These are phyloP conservation scores for Acorus gramineus DNA, from an alignment of 106 monocot species.

Conservation along the genomic window DNA sequence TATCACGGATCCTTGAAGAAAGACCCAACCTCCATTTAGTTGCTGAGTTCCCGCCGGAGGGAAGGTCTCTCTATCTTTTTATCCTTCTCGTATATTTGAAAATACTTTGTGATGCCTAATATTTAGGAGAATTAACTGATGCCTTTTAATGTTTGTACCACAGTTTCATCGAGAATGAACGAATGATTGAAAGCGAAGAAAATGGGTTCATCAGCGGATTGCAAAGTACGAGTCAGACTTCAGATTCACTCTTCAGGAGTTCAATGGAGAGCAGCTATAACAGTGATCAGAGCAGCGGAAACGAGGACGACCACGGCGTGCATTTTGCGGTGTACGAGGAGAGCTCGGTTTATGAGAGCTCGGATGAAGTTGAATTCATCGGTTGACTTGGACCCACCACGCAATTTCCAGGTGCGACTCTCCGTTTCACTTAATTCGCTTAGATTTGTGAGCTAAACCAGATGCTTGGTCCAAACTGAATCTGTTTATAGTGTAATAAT, in stretches of 20 bases:
- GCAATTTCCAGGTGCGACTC: no score
- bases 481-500: no score
- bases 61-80: slow-evolving; percentile 19
- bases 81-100: not conserved
- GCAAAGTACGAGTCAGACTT: slow-evolving; percentile 5
- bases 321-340: slow-evolving; percentile 16
- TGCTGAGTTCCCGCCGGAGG: slow-evolving; percentile 33
- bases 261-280: slow-evolving; percentile 24
- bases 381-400: no score
- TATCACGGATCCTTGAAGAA: slow-evolving; percentile 28
- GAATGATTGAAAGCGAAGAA: slow-evolving; percentile 17
- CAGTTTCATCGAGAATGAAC: slow-evolving; percentile 26
- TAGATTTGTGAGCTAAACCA: no score
- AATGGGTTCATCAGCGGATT: slow-evolving; percentile 18
- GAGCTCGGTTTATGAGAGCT: slow-evolving; percentile 1
- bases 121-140: not conserved
- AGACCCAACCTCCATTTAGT: slow-evolving; percentile 35
- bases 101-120: no score
- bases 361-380: slow-evolving; percentile 21
- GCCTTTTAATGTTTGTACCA: slow-evolving; percentile 6
- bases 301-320: slow-evolving; percentile 27
- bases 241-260: slow-evolving; percentile 9
- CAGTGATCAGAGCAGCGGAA: slow-evolving; percentile 28
- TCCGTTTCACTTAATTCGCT: no score
- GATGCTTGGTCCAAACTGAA: no score